Base-by-base conservation (phyloP, 2,329 filamentous ascomycete species). In the Daldinia sp. region DNA sequence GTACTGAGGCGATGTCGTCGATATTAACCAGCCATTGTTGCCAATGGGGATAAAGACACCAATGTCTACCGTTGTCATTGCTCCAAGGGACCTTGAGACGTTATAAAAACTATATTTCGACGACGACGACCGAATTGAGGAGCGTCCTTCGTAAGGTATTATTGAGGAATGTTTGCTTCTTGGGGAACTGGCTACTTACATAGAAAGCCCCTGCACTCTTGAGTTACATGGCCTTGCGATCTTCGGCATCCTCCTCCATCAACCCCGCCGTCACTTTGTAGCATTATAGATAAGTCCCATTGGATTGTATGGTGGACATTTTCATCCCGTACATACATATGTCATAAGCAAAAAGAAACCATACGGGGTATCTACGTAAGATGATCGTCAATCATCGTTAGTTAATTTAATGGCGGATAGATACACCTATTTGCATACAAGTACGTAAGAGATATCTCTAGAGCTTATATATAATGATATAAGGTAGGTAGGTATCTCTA, bases 1-100 rank as follows among this genome's bases (percentile, higher is more conserved):
- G 59, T 75, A 75, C 57, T 75, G 73, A 2, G 74, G 74, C 3
- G 73, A 65, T 19, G 68, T 73, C 23, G 70, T 72, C 4, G 72
- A 74, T 55, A 76, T 73, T 23, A 75, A 68, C 73, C 73, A 76
- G 15, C 74, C 73, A 69, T 76, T 74, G 66, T 75, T 76, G 54
- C 73, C 72, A 50, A 72, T 72, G 39, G 71, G 71, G 52, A 72
- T 72, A 55, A 73, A 73, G 43, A 73, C 65, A 11, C 71, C 71
- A 29, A 73, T 71, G 19, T 71, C 70, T 35, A 70, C 51, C 4
- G 68, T 52, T 7, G 66, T 58, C 69, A 71, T 71, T 47, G 5
- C 21, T 3, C 27, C 11, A 17, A 45, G 15, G 27, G 15, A 13
- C n/a, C 5, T 32, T 35, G 6, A 1, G 6, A n/a, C n/a, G 3